Evolutionary conservation across 2,329 filamentous ascomycete genomes (phyloP).

Genomic region (Myotisia sp.): DNA sequence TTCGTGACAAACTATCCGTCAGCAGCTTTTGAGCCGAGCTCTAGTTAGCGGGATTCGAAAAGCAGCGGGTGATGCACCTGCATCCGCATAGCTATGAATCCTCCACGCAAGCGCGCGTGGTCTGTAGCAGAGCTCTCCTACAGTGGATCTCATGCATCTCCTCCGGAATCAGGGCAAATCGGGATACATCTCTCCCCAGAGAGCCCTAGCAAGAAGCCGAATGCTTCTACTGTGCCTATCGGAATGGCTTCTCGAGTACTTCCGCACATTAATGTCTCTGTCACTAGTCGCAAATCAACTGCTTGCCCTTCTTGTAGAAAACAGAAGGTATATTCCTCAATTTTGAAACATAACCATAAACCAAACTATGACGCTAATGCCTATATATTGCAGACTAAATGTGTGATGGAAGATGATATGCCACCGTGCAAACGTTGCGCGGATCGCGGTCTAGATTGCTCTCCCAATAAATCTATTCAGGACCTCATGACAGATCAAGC

Average conservation of each 20-base stretch:
- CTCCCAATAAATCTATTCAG: constrained; percentile 10
- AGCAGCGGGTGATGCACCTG: too few relatives aligned
- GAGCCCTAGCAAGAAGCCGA: constrained; percentile 4
- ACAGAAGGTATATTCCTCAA: constrained; percentile 31
- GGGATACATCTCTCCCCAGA: constrained; percentile 8
- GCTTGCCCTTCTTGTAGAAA: constrained; percentile 39
- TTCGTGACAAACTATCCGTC: too few relatives aligned
- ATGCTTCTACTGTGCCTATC: constrained; percentile 4
- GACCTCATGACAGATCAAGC: constrained; percentile 10
- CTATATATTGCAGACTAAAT: constrained; percentile 10
- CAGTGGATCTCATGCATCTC: background rate
- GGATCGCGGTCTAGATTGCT: constrained; percentile 9
- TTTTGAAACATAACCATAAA: too few relatives aligned
- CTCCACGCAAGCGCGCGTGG: constrained; percentile 8
- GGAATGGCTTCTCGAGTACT: background rate
- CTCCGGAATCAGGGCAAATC: constrained; percentile 1
- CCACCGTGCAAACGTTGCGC: constrained; percentile 10
- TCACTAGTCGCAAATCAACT: constrained; percentile 26
- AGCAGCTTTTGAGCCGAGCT: too few relatives aligned
- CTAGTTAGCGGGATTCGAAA: too few relatives aligned
- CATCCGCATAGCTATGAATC: too few relatives aligned
- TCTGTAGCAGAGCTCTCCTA: constrained; percentile 7
- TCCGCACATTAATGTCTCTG: constrained; percentile 7
- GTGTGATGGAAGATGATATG: constrained; percentile 10
- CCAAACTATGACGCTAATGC: background rate